phyloP scores from a whole-genome alignment of 306 rosid genomes.

The Cucurbita ficifolia region DNA sequence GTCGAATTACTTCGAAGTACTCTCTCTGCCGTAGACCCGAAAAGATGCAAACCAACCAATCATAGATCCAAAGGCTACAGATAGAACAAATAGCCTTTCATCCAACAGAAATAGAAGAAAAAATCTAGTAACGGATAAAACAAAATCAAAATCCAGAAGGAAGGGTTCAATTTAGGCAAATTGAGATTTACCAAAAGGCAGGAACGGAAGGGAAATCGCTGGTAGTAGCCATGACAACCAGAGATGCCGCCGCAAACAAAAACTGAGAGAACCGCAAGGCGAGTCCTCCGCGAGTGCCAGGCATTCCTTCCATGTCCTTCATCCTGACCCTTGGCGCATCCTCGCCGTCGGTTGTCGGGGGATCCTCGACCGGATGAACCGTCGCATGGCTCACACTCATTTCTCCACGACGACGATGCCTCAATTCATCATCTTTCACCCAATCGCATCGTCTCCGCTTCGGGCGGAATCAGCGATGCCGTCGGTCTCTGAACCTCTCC shows the following conservation, averaged over 20 bases:
- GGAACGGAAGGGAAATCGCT: conserved; percentile 83
- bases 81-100: background rate
- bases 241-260: conserved; percentile 62
- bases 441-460: background rate
- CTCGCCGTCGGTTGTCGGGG: conserved; percentile 40
- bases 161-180: background rate
- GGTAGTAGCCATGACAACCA: conserved; percentile 66
- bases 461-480: background rate
- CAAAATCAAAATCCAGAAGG: background rate
- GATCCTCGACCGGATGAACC: conserved; percentile 72
- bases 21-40: background rate
- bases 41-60: background rate
- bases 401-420: conserved; percentile 18
- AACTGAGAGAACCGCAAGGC: conserved; percentile 48
- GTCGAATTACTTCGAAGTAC: background rate
- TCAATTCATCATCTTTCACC: conserved; percentile 1
- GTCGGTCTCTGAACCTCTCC: background rate
- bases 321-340: conserved; percentile 56
- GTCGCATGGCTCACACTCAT: conserved; percentile 87
- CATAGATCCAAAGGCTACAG: background rate
- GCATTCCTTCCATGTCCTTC: conserved; percentile 89
- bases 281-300: conserved; percentile 74
- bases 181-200: conserved; percentile 55
- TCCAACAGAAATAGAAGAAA: background rate
- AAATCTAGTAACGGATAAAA: background rate